A percentile compares a stretch with the other conserved stretches of the same genome.
Evolutionary conservation across 2,329 filamentous ascomycete genomes (phyloP).

Genomic region (Xylaria digitata): DNA sequence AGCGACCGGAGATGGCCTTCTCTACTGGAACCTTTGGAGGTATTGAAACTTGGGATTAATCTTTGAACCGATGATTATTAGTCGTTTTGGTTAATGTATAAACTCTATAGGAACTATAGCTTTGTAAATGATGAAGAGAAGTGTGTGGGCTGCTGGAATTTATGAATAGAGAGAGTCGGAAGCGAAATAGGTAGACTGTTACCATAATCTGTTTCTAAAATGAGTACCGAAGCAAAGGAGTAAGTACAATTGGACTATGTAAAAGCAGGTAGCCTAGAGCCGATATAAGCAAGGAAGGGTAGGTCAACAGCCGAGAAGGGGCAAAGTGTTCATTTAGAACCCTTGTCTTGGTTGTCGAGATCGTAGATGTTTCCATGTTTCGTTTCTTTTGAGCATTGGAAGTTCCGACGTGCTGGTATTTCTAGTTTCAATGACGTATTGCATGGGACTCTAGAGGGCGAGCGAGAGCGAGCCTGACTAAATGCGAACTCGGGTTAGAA

Average conservation of each 20-base stretch:
- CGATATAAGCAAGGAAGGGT: neutral
- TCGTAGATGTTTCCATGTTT: neutral
- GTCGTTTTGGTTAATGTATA: no score
- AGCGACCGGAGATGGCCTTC: neutral
- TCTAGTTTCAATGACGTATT: neutral
- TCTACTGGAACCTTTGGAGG: neutral
- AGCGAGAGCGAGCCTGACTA: no score
- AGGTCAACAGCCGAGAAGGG: slow-evolving; percentile 4
- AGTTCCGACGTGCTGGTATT: no score
- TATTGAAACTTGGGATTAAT: neutral
- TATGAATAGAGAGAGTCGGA: neutral
- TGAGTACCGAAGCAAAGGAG: neutral
- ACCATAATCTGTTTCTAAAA: neutral
- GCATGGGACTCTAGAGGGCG: no score
- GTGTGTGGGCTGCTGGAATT: neutral
- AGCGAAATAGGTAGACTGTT: neutral
- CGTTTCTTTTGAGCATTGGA: neutral
- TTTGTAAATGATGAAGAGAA: slow-evolving; percentile 1
- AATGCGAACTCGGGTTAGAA: no score
- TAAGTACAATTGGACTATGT: neutral
- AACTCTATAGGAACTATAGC: neutral
- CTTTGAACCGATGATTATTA: slow-evolving; percentile 4
- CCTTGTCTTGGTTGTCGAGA: neutral
- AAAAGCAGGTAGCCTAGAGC: neutral
- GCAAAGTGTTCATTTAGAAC: neutral